Evolutionary conservation across 306 rosid species (phyloP).

Genomic region (Styphnolobium japonicum): DNA sequence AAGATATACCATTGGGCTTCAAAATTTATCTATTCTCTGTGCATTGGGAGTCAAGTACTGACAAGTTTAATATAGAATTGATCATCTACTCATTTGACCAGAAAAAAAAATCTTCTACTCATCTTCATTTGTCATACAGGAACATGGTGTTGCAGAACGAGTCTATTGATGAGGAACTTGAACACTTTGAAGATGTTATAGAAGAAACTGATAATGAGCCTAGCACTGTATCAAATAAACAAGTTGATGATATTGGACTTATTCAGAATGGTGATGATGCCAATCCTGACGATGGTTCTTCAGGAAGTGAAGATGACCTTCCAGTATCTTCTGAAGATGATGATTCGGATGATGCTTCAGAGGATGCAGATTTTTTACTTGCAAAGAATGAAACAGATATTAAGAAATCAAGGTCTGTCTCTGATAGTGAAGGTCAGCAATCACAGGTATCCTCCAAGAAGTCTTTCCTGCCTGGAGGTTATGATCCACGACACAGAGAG

Average conservation of each 20-base stretch:
- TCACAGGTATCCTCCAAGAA: constrained; percentile 40
- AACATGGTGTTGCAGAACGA: constrained; percentile 75
- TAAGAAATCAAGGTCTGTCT: constrained; percentile 26
- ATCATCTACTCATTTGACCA: background rate
- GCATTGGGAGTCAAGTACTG: background rate
- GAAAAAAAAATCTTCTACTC: background rate
- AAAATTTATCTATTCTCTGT: background rate
- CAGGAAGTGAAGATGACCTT: constrained; percentile 58
- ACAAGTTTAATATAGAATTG: background rate
- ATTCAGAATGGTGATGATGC: constrained; percentile 34
- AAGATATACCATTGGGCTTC: background rate
- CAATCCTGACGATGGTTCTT: constrained; percentile 48
- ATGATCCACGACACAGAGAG: constrained; percentile 79
- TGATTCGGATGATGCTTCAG: constrained; percentile 57
- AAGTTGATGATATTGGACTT: constrained; percentile 20
- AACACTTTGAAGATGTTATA: constrained; percentile 83
- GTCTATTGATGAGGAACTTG: constrained; percentile 76
- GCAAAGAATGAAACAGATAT: constrained; percentile 34
- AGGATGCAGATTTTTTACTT: constrained; percentile 45
- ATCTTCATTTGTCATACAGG: constrained; percentile 44
- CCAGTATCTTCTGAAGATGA: constrained; percentile 66
- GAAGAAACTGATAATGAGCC: constrained; percentile 62
- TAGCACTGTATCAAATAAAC: constrained; percentile 33
- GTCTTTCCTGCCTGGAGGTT: constrained; percentile 74
- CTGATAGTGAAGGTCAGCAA: constrained; percentile 33